Conservation (phyloP, 352 stramenopile species). For the Pythium insidiosum region DNA sequence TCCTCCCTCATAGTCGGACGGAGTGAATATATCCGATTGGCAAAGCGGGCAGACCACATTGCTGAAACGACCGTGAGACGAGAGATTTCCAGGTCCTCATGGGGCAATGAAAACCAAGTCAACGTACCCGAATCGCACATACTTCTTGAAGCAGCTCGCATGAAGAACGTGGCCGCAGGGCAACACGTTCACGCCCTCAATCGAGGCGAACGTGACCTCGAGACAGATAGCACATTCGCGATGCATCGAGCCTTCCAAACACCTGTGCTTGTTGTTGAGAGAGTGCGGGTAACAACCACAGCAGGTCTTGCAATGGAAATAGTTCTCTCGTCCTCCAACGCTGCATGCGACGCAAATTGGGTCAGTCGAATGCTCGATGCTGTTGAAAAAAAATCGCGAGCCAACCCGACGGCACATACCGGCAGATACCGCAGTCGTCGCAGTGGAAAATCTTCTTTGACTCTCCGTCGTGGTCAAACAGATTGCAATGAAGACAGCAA, state of each 20-base stretch:
- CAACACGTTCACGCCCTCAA: conserved; percentile 61
- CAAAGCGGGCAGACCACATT: conserved; percentile 59
- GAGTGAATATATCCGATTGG: conserved; percentile 38
- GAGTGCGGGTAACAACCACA: conserved; percentile 73
- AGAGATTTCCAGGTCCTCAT: background rate
- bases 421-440: conserved; percentile 67
- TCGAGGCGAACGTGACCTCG: conserved; percentile 72
- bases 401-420: conserved; percentile 18
- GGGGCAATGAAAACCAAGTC: background rate
- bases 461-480: conserved; percentile 58
- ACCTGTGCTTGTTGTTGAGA: conserved; percentile 65
- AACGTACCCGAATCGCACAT: conserved; percentile 53
- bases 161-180: conserved; percentile 74
- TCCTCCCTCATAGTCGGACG: conserved; percentile 18
- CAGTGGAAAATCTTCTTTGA: conserved; percentile 71
- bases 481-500: conserved; percentile 63
- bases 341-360: conserved; percentile 11
- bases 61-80: conserved; percentile 15
- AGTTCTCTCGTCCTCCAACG: conserved; percentile 70
- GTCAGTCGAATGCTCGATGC: background rate
- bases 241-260: conserved; percentile 74
- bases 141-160: conserved; percentile 49
- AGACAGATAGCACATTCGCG: conserved; percentile 77
- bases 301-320: conserved; percentile 71
- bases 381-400: no score